Evolutionary conservation across 305 asterid species (phyloP).

Genomic region (Solanum hybrid): DNA sequence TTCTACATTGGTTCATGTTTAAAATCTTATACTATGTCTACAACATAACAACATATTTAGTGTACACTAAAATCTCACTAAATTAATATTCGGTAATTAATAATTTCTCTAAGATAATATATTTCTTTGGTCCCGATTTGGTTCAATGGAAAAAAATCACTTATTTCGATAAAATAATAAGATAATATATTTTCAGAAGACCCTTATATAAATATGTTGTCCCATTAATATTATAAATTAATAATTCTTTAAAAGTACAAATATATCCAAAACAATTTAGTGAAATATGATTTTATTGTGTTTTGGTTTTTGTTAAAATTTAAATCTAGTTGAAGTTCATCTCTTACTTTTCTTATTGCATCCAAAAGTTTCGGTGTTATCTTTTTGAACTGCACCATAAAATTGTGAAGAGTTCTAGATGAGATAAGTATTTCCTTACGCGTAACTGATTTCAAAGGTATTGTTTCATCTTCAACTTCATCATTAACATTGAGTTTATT

Average conservation of each 20-base stretch:
- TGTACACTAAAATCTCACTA: neutral
- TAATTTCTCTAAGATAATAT: neutral
- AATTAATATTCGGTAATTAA: neutral
- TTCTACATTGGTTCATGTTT: neutral
- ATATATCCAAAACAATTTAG: too few relatives aligned
- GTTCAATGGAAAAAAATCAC: neutral
- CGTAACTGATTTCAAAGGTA: neutral
- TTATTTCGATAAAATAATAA: too few relatives aligned
- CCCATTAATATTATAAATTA: neutral
- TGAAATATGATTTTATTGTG: too few relatives aligned
- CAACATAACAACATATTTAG: neutral
- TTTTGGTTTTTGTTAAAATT: neutral
- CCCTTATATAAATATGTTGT: neutral
- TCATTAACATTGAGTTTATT: neutral
- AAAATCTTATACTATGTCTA: neutral
- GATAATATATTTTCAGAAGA: neutral
- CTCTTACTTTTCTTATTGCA: neutral
- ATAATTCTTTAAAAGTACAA: neutral
- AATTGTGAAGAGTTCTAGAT: too few relatives aligned
- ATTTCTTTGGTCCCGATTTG: neutral
- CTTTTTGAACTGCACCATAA: neutral
- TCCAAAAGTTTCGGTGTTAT: neutral
- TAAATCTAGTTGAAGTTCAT: neutral
- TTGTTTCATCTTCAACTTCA: neutral
- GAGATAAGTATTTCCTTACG: neutral